Conservation (phyloP, 441 rosid species). For the Raphanus hybrid region DNA sequence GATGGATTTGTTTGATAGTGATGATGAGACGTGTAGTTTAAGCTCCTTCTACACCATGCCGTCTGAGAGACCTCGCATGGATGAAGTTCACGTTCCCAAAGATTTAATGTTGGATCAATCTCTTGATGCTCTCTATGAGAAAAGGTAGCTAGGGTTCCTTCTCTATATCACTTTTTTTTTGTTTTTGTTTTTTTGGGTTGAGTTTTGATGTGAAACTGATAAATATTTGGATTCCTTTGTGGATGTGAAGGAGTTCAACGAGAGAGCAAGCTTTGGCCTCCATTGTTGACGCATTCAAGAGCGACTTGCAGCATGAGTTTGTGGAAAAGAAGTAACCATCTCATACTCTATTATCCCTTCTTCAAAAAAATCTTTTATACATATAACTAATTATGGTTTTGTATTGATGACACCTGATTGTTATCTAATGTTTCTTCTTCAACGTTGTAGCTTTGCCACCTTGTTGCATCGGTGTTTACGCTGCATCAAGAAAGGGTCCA, state of each 20-base stretch:
- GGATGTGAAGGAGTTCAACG: conserved; percentile 73
- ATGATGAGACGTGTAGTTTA: conserved; percentile 78
- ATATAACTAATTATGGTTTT: not conserved
- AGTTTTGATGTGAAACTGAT: not conserved
- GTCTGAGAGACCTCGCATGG: conserved; percentile 63
- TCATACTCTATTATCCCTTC: not conserved
- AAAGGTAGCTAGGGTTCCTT: conserved; percentile 49
- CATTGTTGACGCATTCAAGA: conserved; percentile 78
- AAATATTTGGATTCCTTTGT: conserved; percentile 1
- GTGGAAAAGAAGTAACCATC: conserved; percentile 75
- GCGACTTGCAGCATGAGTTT: conserved; percentile 74
- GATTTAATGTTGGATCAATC: conserved; percentile 79
- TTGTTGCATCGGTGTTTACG: conserved; percentile 71
- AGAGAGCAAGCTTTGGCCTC: conserved; percentile 81
- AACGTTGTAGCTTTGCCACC: conserved; percentile 74
- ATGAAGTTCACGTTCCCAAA: conserved; percentile 67
- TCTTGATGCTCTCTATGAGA: conserved; percentile 85
- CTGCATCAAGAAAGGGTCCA: conserved; percentile 78
- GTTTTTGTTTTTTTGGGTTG: not conserved
- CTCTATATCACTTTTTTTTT: not conserved
- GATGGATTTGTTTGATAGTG: conserved; percentile 59
- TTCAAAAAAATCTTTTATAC: not conserved
- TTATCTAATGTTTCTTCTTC: conserved; percentile 19
- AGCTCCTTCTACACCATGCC: conserved; percentile 72
- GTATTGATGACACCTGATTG: conserved; percentile 4